These are phyloP conservation scores for Flaveria ramosissima DNA, from an alignment of 129 eudicot species.

Conservation along the genomic window DNA sequence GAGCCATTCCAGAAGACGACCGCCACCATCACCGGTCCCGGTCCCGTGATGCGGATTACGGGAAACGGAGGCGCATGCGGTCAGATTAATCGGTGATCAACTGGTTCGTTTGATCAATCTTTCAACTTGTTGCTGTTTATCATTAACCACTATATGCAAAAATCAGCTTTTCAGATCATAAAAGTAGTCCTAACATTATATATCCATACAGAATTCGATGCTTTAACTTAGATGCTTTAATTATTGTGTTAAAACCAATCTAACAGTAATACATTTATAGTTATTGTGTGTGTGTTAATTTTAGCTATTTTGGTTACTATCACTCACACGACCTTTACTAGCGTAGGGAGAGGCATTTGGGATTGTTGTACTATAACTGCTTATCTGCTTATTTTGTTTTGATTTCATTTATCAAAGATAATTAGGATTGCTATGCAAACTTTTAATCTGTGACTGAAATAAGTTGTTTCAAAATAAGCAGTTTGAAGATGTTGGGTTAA, in stretches of 20 bases:
- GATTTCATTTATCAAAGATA: background rate
- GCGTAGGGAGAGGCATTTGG: background rate
- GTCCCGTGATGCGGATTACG: slow-evolving; percentile 89
- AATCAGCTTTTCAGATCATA: slow-evolving; percentile 32
- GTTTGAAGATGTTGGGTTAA: no score
- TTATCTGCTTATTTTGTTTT: background rate
- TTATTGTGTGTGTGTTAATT: slow-evolving; percentile 34
- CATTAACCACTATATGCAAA: slow-evolving; percentile 34
- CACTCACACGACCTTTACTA: slow-evolving; percentile 27
- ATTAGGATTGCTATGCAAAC: background rate
- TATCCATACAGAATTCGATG: slow-evolving; percentile 31
- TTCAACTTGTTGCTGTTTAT: slow-evolving; percentile 26
- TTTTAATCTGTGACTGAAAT: background rate
- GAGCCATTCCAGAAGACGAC: slow-evolving; percentile 71
- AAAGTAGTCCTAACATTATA: slow-evolving; percentile 57
- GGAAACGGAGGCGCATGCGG: slow-evolving; percentile 80
- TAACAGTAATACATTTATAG: slow-evolving; percentile 30
- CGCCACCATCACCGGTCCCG: slow-evolving; percentile 56
- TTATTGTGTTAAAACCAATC: slow-evolving; percentile 36
- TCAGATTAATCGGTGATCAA: slow-evolving; percentile 53
- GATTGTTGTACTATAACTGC: background rate
- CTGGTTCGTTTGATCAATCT: slow-evolving; percentile 12
- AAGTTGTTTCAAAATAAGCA: background rate
- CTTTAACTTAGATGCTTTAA: slow-evolving; percentile 15
- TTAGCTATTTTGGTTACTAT: slow-evolving; percentile 24